These are phyloP conservation scores for Eimeria maxima DNA, from an alignment of 169 alveolate genomes.

Conservation along the genomic window DNA sequence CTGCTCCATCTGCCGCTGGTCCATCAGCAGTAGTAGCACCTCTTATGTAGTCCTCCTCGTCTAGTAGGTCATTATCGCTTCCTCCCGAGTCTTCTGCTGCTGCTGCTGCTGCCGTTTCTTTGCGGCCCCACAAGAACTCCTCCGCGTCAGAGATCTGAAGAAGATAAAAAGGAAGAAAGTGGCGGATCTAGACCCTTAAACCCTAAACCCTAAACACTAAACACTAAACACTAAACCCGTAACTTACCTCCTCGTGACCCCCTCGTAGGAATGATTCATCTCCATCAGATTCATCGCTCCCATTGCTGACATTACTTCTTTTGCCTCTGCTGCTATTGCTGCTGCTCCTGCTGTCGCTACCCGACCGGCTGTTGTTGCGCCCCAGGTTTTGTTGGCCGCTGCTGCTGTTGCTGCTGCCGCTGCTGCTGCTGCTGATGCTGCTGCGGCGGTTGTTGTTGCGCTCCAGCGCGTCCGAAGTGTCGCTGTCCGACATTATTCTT, in stretches of 20 bases:
- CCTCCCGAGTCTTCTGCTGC: constrained; percentile 11
- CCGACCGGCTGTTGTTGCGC: background rate
- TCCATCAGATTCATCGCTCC: constrained; percentile 6
- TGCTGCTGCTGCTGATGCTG: background rate
- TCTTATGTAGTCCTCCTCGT: constrained; percentile 54
- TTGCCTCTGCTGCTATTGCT: background rate
- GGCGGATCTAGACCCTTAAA: background rate
- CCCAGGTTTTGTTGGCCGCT: background rate
- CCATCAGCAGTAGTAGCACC: background rate
- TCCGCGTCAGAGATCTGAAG: constrained; percentile 49
- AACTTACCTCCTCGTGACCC: constrained; percentile 5
- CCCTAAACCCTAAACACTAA: constrained; percentile 53
- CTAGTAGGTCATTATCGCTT: constrained; percentile 45
- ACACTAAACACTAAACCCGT: constrained; percentile 31
- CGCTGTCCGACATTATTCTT: background rate
- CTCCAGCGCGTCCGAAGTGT: background rate
- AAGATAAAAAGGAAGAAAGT: background rate
- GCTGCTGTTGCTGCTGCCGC: background rate
- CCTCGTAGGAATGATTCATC: background rate
- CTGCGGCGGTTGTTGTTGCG: background rate
- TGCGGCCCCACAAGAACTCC: constrained; percentile 65
- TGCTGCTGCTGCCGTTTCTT: background rate
- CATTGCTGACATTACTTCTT: background rate
- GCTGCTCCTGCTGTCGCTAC: background rate
- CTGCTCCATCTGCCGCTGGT: background rate